Base-by-base conservation (phyloP, 371 early-diverging fungal species). In the Mortierella sp. region DNA sequence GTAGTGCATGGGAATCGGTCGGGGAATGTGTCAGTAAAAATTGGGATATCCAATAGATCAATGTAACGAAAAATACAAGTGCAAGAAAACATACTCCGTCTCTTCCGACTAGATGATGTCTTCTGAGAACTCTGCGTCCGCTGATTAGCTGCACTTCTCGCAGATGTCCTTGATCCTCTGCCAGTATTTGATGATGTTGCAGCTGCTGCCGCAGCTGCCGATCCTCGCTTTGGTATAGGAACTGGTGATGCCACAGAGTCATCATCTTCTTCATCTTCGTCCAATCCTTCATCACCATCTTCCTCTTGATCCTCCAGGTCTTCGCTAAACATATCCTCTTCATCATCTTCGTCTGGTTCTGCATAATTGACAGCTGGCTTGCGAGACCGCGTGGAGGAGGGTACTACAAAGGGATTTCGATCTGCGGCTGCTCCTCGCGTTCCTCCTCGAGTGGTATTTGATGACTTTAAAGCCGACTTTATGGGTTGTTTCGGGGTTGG, bases 311-410 rank as follows among this genome's bases (percentile, higher is more conserved):
- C 73, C 37, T 62, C 63, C 24, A 61, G 60, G 9, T 76, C 72
- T 18, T 52, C 52, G 52, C 52, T 52, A 52, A 52, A 52, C 52
- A 52, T 52, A 14, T 73, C 73, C 24, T 62, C 64, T 30, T 60
- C 65, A 8, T 76, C 72, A 22, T 75, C 73, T 30, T 78, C 78
- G 26, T 78, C 79, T 11, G 79, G 79, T 10, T 78, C 79, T 59
- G 79, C 64, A 74, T 78, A 78, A 64, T 74, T 78, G 52, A 78
- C 71, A 37, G 79, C 74, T 1, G 73, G 66, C 47, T 78, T 78
- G 40, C 79, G 79, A 24, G 74, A 40, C 18, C 79, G 62, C 1
- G 74, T 78, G 10, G 79, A 70, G 12, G 79, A 72, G 1, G 78
- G 78, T 5, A 63, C 70, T 3, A 62, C 63, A 37, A 77, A 77